Evolutionary conservation across 768 basidiomycete genomes (phyloP), one percentile per base, ranked within the genome.

Genomic region (Podaxis sp.): DNA sequence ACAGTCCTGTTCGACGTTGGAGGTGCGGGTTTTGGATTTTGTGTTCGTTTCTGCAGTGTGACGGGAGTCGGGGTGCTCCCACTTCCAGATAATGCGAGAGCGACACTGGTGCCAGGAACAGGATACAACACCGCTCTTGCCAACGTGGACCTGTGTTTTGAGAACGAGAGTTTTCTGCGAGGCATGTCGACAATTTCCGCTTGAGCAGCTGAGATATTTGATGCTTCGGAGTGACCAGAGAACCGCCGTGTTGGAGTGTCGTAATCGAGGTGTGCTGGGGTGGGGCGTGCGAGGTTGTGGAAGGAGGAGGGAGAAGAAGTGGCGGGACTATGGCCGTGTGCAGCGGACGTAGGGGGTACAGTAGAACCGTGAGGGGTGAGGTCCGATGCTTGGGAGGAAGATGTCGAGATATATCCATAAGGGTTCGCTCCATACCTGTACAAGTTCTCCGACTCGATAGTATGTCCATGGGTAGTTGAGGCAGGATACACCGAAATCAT

Each of bases 351-450:
- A 1, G 42, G 12, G 17, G 52, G 38, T 12, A 17, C 7, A 17
- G 8, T 28, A 39, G 66, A 68, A 40, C 65, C 64, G 13, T 66
- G 66, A 54, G 61, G 38, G 30, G 9, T 11, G 2, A n/a, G n/a
- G 0, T 54, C 42, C 13, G 51, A n/a, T 15, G 19, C 13, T 4
- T 9, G 19, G 7, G 40, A 42, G 24, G n/a, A 48, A 19, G 26
- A 5, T 19, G 42, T 19, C 33, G 53, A 48, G 42, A 40, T 19
- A 22, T 46, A 17, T 2, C 53, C 60, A 33, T 62, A 49, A 5
- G 61, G 53, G n/a, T 48, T 17, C 17, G 52, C 13, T 54, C 53
- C 61, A 48, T 44, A 42, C 22, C 52, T 53, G 39, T 42, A 30
- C 7, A 44, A 9, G n/a, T 24, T 42, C 11, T 26, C 53, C 6